Evolutionary conservation across 441 rosid genomes (phyloP).

Genomic region (Adansonia grandidieri): DNA sequence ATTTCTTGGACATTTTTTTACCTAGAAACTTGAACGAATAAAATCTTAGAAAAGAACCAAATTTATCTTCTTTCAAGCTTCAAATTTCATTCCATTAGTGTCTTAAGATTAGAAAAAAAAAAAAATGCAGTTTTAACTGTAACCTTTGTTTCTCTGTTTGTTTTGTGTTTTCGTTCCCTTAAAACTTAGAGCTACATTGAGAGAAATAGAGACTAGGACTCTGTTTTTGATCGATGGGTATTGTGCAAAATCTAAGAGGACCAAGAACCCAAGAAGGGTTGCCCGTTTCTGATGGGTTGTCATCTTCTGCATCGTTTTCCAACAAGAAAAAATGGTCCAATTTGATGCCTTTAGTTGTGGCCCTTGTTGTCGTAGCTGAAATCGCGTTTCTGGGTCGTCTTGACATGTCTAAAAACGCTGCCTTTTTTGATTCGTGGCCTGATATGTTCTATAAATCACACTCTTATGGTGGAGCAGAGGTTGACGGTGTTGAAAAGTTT

Average conservation of each 20-base stretch:
- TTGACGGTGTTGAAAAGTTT: conserved; percentile 18
- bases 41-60: too few species aligned
- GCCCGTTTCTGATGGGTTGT: conserved; percentile 36
- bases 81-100: neutral
- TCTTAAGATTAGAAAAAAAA: neutral
- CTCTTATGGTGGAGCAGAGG: conserved; percentile 17
- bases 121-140: too few species aligned
- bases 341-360: conserved; percentile 61
- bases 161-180: neutral
- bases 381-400: conserved; percentile 84
- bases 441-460: conserved; percentile 48
- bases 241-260: conserved; percentile 58
- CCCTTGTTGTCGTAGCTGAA: conserved; percentile 73
- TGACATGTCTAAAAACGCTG: conserved; percentile 67
- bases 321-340: conserved; percentile 59
- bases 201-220: neutral
- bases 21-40: too few species aligned
- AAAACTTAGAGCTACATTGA: neutral
- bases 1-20: too few species aligned
- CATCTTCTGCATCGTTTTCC: conserved; percentile 36
- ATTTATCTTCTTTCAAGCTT: too few species aligned
- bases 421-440: conserved; percentile 66
- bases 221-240: conserved; percentile 48
- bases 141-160: neutral
- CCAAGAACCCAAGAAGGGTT: conserved; percentile 47